Evolutionary conservation across 2,329 filamentous ascomycete species (phyloP), one percentile per base, ranked within the genome.

Genomic region (Herpotrichia juniperi): DNA sequence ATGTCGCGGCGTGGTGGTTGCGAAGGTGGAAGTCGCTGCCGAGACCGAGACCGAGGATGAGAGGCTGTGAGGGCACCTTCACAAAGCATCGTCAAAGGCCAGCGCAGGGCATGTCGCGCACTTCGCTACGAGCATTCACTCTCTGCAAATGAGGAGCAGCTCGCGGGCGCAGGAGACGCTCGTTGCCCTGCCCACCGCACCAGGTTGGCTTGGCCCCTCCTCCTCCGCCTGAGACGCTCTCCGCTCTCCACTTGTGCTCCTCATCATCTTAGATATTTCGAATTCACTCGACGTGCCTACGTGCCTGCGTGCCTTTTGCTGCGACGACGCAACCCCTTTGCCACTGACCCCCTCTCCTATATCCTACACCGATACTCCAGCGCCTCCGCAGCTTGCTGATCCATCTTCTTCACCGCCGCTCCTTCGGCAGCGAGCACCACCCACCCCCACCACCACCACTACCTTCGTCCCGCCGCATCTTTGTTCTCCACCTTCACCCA

Each of bases 81-180:
- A 28, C 19, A 16, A 8, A n/a, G 19, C 17, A 22, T 39, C 37
- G 12, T 40, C 37, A 40, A 40, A 40, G 37, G 4, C 34, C 19
- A 40, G 37, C 22, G 25, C n/a, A 40, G 37, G n/a, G 37, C 21
- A 24, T n/a, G 3, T 14, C 40, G 19, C 40, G 40, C 17, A 21
- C 3, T 43, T 43, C 25, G 19, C 37, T 40, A 16, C 40, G 56
- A 54, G 53, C 48, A 48, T 51, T 54, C 45, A 54, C 54, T 57
- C 53, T 52, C 53, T 57, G 56, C 51, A 62, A 61, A 62, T 58
- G 61, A 58, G 51, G 53, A 39, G 51, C 50, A 47, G 46, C 30
- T 19, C 5, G 31, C 31, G 31, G 16, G 34, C 9, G n/a, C n/a
- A n/a, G n/a, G n/a, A n/a, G n/a, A n/a, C n/a, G 12, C 16, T n/a